Evolutionary conservation across 495 filamentous ascomycete species (phyloP), one percentile per base, ranked within the genome.

Genomic region (Penicillium riverlandense): DNA sequence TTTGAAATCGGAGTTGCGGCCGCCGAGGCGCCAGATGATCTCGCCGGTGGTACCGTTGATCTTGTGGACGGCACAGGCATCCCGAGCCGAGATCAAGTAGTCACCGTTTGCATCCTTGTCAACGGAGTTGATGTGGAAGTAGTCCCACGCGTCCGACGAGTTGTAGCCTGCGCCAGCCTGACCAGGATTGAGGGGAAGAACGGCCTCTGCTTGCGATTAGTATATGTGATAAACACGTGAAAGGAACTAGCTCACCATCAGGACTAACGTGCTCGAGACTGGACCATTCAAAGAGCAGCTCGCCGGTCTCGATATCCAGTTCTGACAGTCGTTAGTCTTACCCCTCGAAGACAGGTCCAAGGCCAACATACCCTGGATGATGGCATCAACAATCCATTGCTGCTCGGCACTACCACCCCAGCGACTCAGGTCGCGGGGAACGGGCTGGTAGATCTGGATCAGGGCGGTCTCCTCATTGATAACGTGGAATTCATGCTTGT

Each of bases 1-100:
- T 11, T 59, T 50, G 44, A 75, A 72, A 33, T 70, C 62, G 28
- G 75, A 58, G 29, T 61, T 57, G 43, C 63, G 41, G 27, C 78
- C 78, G 16, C 70, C 62, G 27, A 82, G 57, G 3, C 70, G 69
- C 78, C 78, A 82, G 52, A 79, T 71, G 46, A 80, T 71, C 27
- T 67, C 63, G n/a, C 78, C 76, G 29, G 70, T 66, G 15, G 68
- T 71, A 11, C 74, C 76, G 44, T 76, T 75, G 55, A 82, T 70
- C 46, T 76, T 76, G 56, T 73, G 72, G 9, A 81, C 65, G 13
- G 73, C 61, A 46, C 70, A 72, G 15, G 69, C 66, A 52, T 80
- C 68, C 5, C 77, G 74, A 2, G 73, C 72, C 0, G 76, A 80
- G 41, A 81, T 70, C 7, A 81, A 56, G 45, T 78, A 81, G 57